Evolutionary conservation across 2,329 filamentous ascomycete genomes (phyloP).

Genomic region (Apiospora pterosperma): DNA sequence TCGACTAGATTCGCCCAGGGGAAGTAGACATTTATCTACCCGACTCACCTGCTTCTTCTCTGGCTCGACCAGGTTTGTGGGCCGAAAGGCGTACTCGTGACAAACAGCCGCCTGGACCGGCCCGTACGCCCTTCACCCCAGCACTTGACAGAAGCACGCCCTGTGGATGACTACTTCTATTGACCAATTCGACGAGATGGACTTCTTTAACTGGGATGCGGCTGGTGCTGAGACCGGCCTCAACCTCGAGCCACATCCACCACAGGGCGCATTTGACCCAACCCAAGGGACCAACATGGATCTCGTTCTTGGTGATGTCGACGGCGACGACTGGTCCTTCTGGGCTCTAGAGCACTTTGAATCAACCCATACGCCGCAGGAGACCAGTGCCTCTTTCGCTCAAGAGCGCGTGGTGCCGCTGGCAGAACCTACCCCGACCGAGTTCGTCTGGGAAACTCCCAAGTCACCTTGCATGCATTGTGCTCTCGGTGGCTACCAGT

Average conservation of each 20-base stretch:
- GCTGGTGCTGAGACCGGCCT: constrained; percentile 31
- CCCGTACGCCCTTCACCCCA: neutral
- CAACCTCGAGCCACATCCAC: constrained; percentile 26
- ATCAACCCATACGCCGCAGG: constrained; percentile 36
- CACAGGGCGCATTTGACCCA: constrained; percentile 31
- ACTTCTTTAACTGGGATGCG: constrained; percentile 60
- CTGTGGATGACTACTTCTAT: constrained; percentile 35
- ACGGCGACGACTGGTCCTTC: constrained; percentile 59
- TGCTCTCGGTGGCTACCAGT: constrained; percentile 49
- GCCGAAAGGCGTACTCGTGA: neutral
- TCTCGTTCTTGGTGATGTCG: constrained; percentile 51
- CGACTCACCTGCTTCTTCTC: neutral
- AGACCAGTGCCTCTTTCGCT: constrained; percentile 24
- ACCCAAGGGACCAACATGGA: constrained; percentile 37
- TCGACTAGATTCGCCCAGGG: neutral
- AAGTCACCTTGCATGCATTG: constrained; percentile 51
- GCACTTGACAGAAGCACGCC: neutral
- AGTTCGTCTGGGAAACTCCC: constrained; percentile 41
- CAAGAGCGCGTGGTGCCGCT: constrained; percentile 28
- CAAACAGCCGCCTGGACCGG: neutral
- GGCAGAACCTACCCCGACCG: constrained; percentile 17
- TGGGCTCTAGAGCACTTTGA: constrained; percentile 57
- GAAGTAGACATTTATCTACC: neutral
- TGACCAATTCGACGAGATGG: constrained; percentile 54
- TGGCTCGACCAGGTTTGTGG: neutral